Evolutionary conservation across 2,329 filamentous ascomycete genomes (phyloP).

Genomic region (Rhynchosporium secalis): DNA sequence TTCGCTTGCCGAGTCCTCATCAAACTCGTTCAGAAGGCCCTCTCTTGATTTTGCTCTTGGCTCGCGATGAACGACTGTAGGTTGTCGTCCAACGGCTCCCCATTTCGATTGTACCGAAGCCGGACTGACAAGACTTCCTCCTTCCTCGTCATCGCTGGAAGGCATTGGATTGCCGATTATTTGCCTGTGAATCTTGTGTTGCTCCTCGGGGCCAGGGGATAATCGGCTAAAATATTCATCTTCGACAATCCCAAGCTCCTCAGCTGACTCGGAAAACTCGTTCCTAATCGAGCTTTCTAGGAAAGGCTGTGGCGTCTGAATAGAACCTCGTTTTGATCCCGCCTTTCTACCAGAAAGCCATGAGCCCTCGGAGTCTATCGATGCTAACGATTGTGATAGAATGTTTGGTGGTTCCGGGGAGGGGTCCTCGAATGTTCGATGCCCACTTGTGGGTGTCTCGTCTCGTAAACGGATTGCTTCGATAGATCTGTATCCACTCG

Average conservation of each 20-base stretch:
- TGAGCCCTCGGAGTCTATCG: conserved; percentile 91
- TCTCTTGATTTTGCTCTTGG: conserved; percentile 60
- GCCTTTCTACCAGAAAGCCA: conserved; percentile 80
- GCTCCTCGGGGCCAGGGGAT: conserved; percentile 42
- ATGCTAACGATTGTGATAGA: conserved; percentile 83
- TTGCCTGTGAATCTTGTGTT: conserved; percentile 41
- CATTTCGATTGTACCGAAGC: conserved; percentile 36
- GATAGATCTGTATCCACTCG: conserved; percentile 46
- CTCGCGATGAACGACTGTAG: conserved; percentile 63
- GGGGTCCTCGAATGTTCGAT: conserved; percentile 43
- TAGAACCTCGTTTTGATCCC: conserved; percentile 49
- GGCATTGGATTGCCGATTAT: conserved; percentile 49
- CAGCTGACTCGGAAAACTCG: conserved; percentile 60
- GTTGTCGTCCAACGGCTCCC: conserved; percentile 46
- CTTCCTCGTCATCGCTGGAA: conserved; percentile 61
- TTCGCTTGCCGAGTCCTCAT: conserved; percentile 29
- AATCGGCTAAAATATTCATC: conserved; percentile 72
- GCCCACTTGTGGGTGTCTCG: conserved; percentile 48
- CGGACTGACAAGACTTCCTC: conserved; percentile 41
- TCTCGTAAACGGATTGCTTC: conserved; percentile 42
- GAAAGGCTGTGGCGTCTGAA: conserved; percentile 46
- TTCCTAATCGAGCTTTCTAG: conserved; percentile 47
- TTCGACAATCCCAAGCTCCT: conserved; percentile 65
- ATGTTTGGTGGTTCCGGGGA: conserved; percentile 54
- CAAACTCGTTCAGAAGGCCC: conserved; percentile 46